These are phyloP conservation scores for Sporothrix variecibatus DNA, from an alignment of 2,329 filamentous ascomycete genomes.

Conservation along the genomic window DNA sequence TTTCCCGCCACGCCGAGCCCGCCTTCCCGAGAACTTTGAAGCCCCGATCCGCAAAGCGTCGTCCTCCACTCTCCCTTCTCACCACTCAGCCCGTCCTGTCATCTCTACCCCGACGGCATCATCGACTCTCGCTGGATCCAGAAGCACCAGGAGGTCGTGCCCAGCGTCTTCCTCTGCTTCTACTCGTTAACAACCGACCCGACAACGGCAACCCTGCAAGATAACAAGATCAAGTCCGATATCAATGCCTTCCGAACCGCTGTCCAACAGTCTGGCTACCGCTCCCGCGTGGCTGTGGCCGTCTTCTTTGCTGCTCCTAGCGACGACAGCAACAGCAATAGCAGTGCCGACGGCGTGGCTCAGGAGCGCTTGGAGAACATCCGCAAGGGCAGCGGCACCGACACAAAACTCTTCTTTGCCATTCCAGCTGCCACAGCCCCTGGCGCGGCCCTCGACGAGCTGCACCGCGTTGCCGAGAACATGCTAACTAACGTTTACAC, in stretches of 20 bases:
- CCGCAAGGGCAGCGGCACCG: constrained; percentile 74
- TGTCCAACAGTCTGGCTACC: constrained; percentile 70
- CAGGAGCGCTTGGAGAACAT: constrained; percentile 76
- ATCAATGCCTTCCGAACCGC: constrained; percentile 75
- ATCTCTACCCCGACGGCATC: constrained; percentile 86
- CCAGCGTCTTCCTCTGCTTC: constrained; percentile 78
- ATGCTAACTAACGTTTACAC: constrained; percentile 74
- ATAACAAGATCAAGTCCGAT: constrained; percentile 85
- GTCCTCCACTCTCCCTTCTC: constrained; percentile 90
- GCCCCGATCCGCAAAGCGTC: constrained; percentile 46
- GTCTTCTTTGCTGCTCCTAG: constrained; percentile 57
- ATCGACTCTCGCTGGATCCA: constrained; percentile 79
- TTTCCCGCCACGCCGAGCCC: constrained; percentile 60
- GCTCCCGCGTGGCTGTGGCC: constrained; percentile 74
- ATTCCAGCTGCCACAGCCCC: constrained; percentile 61
- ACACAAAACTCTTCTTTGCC: constrained; percentile 83
- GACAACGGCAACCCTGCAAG: constrained; percentile 73
- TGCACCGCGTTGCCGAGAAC: constrained; percentile 71
- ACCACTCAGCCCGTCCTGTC: constrained; percentile 79
- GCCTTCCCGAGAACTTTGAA: constrained; percentile 54
- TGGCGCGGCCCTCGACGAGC: constrained; percentile 55
- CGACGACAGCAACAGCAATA: constrained; percentile 51
- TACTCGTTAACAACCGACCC: constrained; percentile 74
- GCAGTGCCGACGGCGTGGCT: constrained; percentile 59
- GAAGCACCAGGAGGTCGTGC: constrained; percentile 85